Evolutionary conservation across 495 filamentous ascomycete genomes (phyloP), one percentile per base, ranked within the genome.

Genomic region (Lepraria neglecta): DNA sequence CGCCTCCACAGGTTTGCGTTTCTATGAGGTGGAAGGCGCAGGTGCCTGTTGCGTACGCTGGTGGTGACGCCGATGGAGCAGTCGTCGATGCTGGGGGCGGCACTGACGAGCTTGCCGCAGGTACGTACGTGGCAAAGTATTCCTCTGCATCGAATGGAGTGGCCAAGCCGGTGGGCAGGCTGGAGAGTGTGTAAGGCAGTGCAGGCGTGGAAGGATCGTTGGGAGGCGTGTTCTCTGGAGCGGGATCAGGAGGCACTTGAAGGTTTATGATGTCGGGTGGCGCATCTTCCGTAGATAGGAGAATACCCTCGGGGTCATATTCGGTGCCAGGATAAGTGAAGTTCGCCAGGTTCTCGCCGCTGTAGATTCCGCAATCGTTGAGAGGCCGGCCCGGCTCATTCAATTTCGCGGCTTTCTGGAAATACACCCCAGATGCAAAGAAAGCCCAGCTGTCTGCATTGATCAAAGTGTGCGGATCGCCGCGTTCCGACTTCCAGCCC

Each of bases 1-100:
- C 50, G 31, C 1, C 12, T 9, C 3, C 38, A n/a, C 59, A 56
- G 33, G 1, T 7, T 46, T 61, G 48, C 28, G 1, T 7, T 28
- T 56, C 54, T 17, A 2, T 11, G 3, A 56, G 54, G 11, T 56
- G 54, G 40, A 56, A 56, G 21, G 35, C 28, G 19, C 35, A 56
- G 0, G 3, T 27, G 1, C 38, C 33, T 12, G 54, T 43, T 1
- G 35, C 31, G 54, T 56, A 19, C 0, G 51, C 6, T 31, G 51
- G 28, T 6, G 51, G 51, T 35, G 27, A 6, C 2, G 48, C 1
- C 7, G 48, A 30, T 19, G 46, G 21, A 30, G 19, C 19, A 30
- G 19, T 52, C 30, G 48, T 28, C 15, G 48, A 30, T 15, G 48
- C 2, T 52, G 48, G 46, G 46, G 17, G 46, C 46, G 6, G 40